Base-by-base conservation (phyloP, 148 eudicot genomes). In the Spergularia marina region DNA sequence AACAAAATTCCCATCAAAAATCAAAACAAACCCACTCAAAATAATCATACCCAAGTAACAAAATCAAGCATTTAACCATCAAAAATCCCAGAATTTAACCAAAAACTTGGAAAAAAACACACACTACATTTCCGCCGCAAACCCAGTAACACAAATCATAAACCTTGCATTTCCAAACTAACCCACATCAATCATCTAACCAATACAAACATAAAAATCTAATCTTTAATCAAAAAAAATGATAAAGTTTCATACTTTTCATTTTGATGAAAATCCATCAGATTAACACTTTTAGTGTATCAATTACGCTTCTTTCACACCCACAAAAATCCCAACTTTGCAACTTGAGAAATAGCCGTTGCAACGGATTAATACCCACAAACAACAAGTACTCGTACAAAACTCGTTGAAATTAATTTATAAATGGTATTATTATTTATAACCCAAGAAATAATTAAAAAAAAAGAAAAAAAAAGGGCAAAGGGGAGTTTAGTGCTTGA, bases 261-360 rank as follows among this genome's bases (percentile, higher is more conserved):
- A 60, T 53, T 60, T 15, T 12, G 67, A 58, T 54, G 70, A 74
- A 39, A 79, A 79, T 74, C 82, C 82, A 79, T 79, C 54, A 73
- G 44, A 58, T 49, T 58, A 47, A 60, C 39, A 53, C 49, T 16
- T 14, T 5, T 17, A 17, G 11, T 40, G 10, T 53, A 36, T 52
- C 49, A 44, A 44, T 44, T 44, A 44, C 49, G 7, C 8, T 51
- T 18, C 14, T n/a, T 67, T 12, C 12, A 59, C 5, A 59, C 6
- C 71, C 16, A 56, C 57, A 53, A 52, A 74, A 74, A 51, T 60
- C 53, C 68, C 30, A 79, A 74, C 53, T 60, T 47, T 39, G 40
- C 71, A 16, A 64, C 79, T 70, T 53, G 17, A 74, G 49, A 80
- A 62, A 17, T 74, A 74, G 74, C 82, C 82, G 82, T 80, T 74